Evolutionary conservation across 352 stramenopile genomes (phyloP), one percentile per base, ranked within the genome.

Genomic region (Globisporangium takayamanum): DNA sequence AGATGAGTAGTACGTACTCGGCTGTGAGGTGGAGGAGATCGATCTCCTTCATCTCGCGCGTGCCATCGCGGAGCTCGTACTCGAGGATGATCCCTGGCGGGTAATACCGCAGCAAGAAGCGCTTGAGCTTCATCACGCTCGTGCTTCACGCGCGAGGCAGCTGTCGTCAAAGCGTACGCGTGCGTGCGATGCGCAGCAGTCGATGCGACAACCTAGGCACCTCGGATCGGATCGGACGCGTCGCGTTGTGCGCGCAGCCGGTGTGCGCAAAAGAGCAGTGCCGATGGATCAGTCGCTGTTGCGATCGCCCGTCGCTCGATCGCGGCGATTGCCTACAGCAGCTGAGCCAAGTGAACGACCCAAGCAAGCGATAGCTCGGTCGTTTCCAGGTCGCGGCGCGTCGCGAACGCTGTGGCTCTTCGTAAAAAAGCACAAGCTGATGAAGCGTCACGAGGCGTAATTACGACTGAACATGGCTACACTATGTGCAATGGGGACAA

Each of bases 1-100:
- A 47, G 41, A 22, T 4, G 2, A 20, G 2, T 5, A 26, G 26
- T 12, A 76, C 73, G 28, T 79, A 97, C 81, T 97, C 90, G 46
- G 87, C 87, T 4, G 90, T 97, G 30, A 98, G 80, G 44, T 98
- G 89, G 39, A 98, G 68, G 39, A 98, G 68, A 65, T 98, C 90
- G 53, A 98, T 98, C 68, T 97, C 89, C 63, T 98, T 98, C 79
- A 95, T 96, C 63, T 97, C 88, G 53, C 88, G 74, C 28, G 87
- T 97, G 64, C 89, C 92, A 70, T 98, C 93, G 42, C 91, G 81
- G 41, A 96, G 67, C 64, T 98, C 93, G 69, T 98, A 98, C 73
- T 98, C 94, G 60, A 98, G 80, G 62, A 98, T 97, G 70, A 98
- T 97, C 11, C 93, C 88, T 37, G 93, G 94, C 57, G 94, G 94